These are phyloP conservation scores for Parastagonospora avenae DNA, from an alignment of 2,329 filamentous ascomycete species.

Conservation along the genomic window DNA sequence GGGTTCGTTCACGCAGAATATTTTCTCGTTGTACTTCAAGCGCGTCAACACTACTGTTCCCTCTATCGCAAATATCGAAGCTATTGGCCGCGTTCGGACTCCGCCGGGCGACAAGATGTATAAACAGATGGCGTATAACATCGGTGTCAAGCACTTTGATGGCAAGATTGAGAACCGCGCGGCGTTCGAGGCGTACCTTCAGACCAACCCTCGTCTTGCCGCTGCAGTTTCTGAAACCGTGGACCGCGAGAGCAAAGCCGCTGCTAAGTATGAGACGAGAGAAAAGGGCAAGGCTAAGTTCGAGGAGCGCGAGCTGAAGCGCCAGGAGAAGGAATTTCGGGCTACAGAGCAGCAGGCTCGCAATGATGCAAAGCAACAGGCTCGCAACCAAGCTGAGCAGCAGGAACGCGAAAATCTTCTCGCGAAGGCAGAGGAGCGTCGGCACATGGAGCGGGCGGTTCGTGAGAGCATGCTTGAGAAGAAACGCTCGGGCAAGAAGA, in stretches of 20 bases:
- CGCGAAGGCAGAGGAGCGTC: background rate
- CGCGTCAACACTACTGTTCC: slow-evolving; percentile 2
- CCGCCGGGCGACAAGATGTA: slow-evolving; percentile 4
- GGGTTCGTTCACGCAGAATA: slow-evolving; percentile 2
- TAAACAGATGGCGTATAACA: slow-evolving; percentile 8
- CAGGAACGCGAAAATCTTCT: too few relatives aligned
- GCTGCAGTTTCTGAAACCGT: background rate
- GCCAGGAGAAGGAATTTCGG: too few relatives aligned
- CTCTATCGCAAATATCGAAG: slow-evolving; percentile 1
- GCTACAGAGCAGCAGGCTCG: too few relatives aligned
- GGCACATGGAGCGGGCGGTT: background rate
- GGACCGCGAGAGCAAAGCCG: background rate
- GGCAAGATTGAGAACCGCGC: background rate
- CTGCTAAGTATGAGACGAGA: background rate
- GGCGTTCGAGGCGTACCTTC: slow-evolving; percentile 1
- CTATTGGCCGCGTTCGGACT: slow-evolving; percentile 2
- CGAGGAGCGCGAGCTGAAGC: too few relatives aligned
- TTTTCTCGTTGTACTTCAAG: slow-evolving; percentile 8
- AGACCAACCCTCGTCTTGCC: background rate
- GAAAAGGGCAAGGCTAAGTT: background rate
- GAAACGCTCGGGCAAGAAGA: background rate
- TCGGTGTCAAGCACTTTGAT: slow-evolving; percentile 1
- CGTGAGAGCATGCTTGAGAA: background rate
- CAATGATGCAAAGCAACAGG: too few relatives aligned
- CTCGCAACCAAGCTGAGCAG: too few relatives aligned